These are phyloP conservation scores for Phytophthora chlamydospora DNA, from an alignment of 352 stramenopile genomes.

Conservation along the genomic window DNA sequence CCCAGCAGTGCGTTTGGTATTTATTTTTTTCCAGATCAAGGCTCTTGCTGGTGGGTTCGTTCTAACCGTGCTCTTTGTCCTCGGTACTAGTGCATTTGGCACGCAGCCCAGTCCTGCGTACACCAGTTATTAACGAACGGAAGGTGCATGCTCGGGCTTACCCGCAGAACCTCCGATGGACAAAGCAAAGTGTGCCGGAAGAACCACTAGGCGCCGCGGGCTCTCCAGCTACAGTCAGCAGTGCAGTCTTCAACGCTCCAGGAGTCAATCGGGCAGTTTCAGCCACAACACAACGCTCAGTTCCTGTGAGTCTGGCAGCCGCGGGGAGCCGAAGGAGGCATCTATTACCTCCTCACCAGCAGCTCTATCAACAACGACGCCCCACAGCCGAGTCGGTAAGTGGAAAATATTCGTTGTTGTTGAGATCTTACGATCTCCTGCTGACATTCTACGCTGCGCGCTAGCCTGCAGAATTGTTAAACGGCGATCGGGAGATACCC, in stretches of 20 bases:
- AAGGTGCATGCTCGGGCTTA: constrained; percentile 48
- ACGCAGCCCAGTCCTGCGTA: constrained; percentile 22
- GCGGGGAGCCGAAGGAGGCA: constrained; percentile 20
- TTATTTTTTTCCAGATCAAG: background rate
- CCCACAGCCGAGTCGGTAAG: constrained; percentile 30
- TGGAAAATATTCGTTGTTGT: background rate
- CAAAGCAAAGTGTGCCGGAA: constrained; percentile 45
- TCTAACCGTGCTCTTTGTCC: constrained; percentile 10
- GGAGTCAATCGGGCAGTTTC: constrained; percentile 28
- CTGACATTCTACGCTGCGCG: no score
- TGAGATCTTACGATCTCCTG: no score
- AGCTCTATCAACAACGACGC: constrained; percentile 26
- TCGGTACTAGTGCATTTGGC: constrained; percentile 5
- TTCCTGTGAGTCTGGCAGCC: constrained; percentile 12
- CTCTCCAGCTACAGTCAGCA: constrained; percentile 11
- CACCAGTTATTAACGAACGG: constrained; percentile 27
- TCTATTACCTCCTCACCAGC: constrained; percentile 30
- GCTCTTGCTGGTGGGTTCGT: background rate
- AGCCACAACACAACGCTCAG: constrained; percentile 22
- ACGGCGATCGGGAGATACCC: constrained; percentile 17
- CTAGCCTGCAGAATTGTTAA: constrained; percentile 12
- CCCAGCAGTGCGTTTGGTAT: constrained; percentile 21
- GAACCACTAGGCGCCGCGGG: constrained; percentile 21
- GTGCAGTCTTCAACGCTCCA: constrained; percentile 5
- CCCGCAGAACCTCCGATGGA: constrained; percentile 55